These are phyloP conservation scores for Seiridium unicorne DNA, from an alignment of 2,329 filamentous ascomycete species.

Conservation along the genomic window DNA sequence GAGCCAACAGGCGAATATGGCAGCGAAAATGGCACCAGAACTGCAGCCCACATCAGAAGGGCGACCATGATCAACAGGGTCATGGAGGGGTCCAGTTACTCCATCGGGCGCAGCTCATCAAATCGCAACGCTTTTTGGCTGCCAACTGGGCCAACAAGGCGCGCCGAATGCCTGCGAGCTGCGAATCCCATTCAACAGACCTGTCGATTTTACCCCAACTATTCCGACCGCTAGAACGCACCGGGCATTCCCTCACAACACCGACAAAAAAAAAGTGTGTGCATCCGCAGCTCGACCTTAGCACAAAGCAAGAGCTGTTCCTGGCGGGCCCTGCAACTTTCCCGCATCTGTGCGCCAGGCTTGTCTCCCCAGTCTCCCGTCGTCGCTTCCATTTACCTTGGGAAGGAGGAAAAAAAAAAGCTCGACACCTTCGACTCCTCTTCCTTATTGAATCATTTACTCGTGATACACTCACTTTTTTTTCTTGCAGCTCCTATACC, in stretches of 20 bases:
- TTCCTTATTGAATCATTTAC: conserved; percentile 5
- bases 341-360: conserved; percentile 2
- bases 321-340: conserved; percentile 5
- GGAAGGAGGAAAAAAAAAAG: conserved; percentile 1
- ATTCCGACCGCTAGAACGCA: conserved; percentile 19
- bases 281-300: neutral
- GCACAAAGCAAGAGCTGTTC: neutral
- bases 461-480: conserved; percentile 4
- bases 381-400: conserved; percentile 1
- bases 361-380: conserved; percentile 1
- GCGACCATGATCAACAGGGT: conserved; percentile 11
- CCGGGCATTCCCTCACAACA: conserved; percentile 8
- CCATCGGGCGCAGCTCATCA: conserved; percentile 6
- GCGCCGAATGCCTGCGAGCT: conserved; percentile 10
- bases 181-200: conserved; percentile 21
- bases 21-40: neutral
- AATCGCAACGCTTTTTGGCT: neutral
- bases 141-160: conserved; percentile 16
- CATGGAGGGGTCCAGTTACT: conserved; percentile 4
- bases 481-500: neutral
- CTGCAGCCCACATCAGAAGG: conserved; percentile 3
- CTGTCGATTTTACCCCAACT: conserved; percentile 30
- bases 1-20: conserved; percentile 3
- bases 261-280: neutral
- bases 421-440: conserved; percentile 3